Evolutionary conservation across 768 basidiomycete species (phyloP).

Genomic region (Pholiota molesta): DNA sequence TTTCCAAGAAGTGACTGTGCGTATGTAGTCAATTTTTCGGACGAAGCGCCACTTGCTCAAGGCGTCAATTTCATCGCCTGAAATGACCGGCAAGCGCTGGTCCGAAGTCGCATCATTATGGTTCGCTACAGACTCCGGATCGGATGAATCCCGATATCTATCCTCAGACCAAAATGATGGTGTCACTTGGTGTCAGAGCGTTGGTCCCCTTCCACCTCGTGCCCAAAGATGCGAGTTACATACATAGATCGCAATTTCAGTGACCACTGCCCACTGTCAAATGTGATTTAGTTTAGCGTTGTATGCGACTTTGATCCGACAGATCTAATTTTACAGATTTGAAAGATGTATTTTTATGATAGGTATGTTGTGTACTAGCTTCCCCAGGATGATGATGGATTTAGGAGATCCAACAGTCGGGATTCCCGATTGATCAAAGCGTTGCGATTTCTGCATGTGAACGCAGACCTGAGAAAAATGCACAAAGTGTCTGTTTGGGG

Average conservation of each 20-base stretch:
- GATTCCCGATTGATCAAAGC: slow-evolving; percentile 24
- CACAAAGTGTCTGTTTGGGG: slow-evolving; percentile 24
- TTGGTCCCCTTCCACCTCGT: slow-evolving; percentile 8
- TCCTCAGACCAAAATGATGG: slow-evolving; percentile 1
- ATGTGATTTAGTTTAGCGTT: slow-evolving; percentile 1
- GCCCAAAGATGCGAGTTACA: slow-evolving; percentile 10
- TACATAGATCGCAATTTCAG: slow-evolving; percentile 1
- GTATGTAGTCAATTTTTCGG: slow-evolving; percentile 78
- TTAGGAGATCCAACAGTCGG: slow-evolving; percentile 23
- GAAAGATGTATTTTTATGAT: neutral
- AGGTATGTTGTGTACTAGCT: neutral
- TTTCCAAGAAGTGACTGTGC: slow-evolving; percentile 13
- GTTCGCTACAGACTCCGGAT: slow-evolving; percentile 12
- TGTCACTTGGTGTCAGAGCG: slow-evolving; percentile 1
- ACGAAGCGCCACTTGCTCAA: slow-evolving; percentile 88
- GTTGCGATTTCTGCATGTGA: slow-evolving; percentile 10
- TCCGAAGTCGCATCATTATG: slow-evolving; percentile 1
- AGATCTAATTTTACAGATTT: slow-evolving; percentile 7
- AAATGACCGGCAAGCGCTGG: slow-evolving; percentile 11
- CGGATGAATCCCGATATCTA: slow-evolving; percentile 4
- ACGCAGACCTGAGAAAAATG: slow-evolving; percentile 21
- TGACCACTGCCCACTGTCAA: neutral
- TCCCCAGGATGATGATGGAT: neutral
- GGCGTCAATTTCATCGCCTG: slow-evolving; percentile 81
- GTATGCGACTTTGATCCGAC: slow-evolving; percentile 10